Base-by-base conservation (phyloP, 2,329 filamentous ascomycete genomes). In the Sporothrix globosa region DNA sequence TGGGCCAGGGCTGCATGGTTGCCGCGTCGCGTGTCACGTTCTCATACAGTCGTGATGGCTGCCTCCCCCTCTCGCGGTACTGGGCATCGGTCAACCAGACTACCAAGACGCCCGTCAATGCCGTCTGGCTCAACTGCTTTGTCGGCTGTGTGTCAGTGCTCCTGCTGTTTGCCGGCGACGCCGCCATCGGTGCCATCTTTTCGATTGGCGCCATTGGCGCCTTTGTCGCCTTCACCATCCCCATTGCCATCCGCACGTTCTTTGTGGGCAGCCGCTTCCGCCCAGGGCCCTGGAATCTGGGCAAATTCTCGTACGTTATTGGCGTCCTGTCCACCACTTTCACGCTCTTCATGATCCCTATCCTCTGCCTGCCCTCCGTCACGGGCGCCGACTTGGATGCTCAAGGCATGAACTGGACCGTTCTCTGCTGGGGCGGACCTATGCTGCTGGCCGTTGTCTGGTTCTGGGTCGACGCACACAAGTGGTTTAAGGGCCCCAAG, bases 1-100 rank as follows among this genome's bases (percentile, higher is more conserved):
- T 92, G 87, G 90, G 90, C 6, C 89, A 92, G 77, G 90, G 89
- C 1, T 91, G 89, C 77, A 91, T 91, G 87, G 86, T 92, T 14
- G 82, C 83, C 13, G 83, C 83, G 6, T 90, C 86, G 27, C 85
- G 90, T 63, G 90, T 91, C 58, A 90, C 89, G 1, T 92, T 90
- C 75, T 90, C 90, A 19, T 92, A 92, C 78, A 89, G 90, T 21
- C 87, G 90, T 46, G 90, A 92, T 75, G 89, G 87, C 74, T 90
- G 88, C 76, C 90, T 92, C 76, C 90, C 90, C 0, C 76, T 87
- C 6, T 88, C 86, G 5, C 79, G 79, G 0, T 82, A 84, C 75
- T 89, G 88, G 82, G 87, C 86, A 75, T 76, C 80, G 30, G 88
- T 92, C 67, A 89, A 92, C 78, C 75, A 76, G 1, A 76, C 79